Conservation (phyloP, 176 grass and related monocot species). For the Carex myosuroides region DNA sequence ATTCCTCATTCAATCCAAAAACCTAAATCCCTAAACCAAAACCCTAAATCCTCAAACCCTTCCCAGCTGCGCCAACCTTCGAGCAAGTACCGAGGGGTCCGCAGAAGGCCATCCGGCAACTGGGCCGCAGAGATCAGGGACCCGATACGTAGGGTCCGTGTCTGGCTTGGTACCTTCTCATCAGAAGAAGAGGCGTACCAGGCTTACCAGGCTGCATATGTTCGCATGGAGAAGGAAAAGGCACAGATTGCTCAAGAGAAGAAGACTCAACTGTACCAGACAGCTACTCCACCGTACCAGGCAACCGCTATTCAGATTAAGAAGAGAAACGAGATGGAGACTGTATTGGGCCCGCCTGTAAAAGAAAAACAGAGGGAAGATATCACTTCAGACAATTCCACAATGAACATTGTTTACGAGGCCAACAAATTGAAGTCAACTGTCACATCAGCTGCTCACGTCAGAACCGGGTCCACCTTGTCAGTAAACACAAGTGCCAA, state of each 20-base stretch:
- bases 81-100: constrained; percentile 20
- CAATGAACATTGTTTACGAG: neutral
- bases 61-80: neutral
- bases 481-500: neutral
- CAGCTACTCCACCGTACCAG: neutral
- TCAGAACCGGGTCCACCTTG: neutral
- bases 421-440: neutral
- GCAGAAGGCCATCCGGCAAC: constrained; percentile 16
- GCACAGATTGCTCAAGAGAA: neutral
- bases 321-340: neutral
- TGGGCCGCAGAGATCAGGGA: constrained; percentile 35
- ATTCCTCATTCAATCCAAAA: neutral
- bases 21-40: neutral
- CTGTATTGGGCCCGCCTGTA: neutral
- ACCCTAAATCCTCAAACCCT: neutral
- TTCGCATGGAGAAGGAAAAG: constrained; percentile 10
- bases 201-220: neutral
- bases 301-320: neutral
- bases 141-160: constrained; percentile 20
- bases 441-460: neutral
- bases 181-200: constrained; percentile 17
- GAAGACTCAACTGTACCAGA: neutral
- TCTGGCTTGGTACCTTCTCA: constrained; percentile 28
- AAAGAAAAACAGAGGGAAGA: neutral
- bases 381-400: neutral